phyloP scores from a whole-genome alignment of 768 basidiomycete species.

The Psilocybe sp. region DNA sequence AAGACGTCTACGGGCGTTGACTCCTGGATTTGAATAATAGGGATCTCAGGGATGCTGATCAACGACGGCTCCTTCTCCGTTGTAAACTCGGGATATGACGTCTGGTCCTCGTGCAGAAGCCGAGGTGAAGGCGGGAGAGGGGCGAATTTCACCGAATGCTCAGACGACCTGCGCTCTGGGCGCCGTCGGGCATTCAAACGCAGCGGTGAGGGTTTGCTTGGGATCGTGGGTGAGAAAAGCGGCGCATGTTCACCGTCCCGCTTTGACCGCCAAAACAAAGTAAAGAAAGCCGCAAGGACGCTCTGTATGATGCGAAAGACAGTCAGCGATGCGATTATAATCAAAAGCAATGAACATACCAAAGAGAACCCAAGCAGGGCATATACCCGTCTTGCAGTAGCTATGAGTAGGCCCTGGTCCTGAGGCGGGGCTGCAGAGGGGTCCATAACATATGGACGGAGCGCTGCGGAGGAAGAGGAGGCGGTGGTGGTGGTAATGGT shows the following conservation, averaged over 20 bases:
- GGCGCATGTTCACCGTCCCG: neutral
- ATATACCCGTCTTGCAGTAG: conserved; percentile 28
- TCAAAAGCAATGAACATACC: conserved; percentile 21
- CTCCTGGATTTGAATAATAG: no score
- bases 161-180: conserved; percentile 9
- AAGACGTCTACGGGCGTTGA: no score
- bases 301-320: conserved; percentile 24
- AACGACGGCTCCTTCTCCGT: conserved; percentile 5
- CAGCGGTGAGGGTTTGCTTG: neutral
- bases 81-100: neutral
- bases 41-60: neutral
- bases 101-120: no score
- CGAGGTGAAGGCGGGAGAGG: no score
- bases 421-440: conserved; percentile 4
- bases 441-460: conserved; percentile 8
- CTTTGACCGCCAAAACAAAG: conserved; percentile 9
- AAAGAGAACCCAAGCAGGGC: conserved; percentile 32
- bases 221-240: no score
- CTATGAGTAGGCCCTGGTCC: conserved; percentile 24
- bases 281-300: conserved; percentile 27
- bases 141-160: conserved; percentile 5
- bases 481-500: neutral
- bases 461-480: neutral
- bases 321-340: neutral
- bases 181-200: conserved; percentile 8